Evolutionary conservation across 1,284 basidiomycete genomes (phyloP), one percentile per base, ranked within the genome.

Genomic region (Marasmius oreades): DNA sequence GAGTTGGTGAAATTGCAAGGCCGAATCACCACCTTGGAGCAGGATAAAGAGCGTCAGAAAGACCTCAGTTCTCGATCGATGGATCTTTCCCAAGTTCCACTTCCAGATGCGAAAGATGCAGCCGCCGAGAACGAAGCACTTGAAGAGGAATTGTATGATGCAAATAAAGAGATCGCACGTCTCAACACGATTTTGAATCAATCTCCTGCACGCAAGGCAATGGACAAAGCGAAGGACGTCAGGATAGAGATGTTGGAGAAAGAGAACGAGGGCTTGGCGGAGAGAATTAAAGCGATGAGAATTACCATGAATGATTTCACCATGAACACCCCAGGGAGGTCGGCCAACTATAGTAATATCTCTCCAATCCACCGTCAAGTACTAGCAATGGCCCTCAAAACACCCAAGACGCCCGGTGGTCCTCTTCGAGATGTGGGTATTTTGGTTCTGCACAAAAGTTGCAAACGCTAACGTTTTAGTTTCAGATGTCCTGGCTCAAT

Each of bases 131-230:
- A 78, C 16, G 85, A 87, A 56, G 79, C 77, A 0, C 74, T 95
- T 43, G 90, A 95, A 67, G 77, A 78, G 5, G 89, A 94, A 60
- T 79, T 95, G 23, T 88, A 92, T 59, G 81, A 85, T 1, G 93
- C 93, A 0, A 80, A 92, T 66, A 83, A 77, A 64, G 92, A 95
- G 68, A 90, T 94, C 57, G 89, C 86, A 0, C 80, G 84, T 18
- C 74, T 96, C 46, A 84, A 82, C 51, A 78, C 83, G 0, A 69
- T 90, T 48, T 74, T 94, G 23, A 78, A 76, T 39, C 86, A 90
- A 62, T 89, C 88, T 12, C 87, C 88, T n/a, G 85, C 85, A 44
- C 78, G 88, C 5, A 85, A 82, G 62, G 86, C 87, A 0, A 81
- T 91, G 58, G 85, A 88, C 33, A 83, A 83, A 61, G 85, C 87